These are phyloP conservation scores for Nothophaeocryptopus gaeumannii DNA, from an alignment of 2,329 filamentous ascomycete species.

Conservation along the genomic window DNA sequence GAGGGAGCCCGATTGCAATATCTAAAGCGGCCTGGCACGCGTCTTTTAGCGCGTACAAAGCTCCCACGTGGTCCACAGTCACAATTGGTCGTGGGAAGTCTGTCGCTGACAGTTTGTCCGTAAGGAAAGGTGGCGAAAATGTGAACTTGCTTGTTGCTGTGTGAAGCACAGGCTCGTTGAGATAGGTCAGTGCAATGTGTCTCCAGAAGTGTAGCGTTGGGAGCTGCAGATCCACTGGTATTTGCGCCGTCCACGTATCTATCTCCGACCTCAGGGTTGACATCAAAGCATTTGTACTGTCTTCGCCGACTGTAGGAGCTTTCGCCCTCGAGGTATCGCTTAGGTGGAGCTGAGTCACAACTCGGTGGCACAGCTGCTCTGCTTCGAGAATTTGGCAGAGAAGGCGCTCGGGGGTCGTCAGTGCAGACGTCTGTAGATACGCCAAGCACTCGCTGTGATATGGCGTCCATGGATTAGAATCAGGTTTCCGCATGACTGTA, in stretches of 20 bases:
- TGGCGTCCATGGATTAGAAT: slow-evolving; percentile 18
- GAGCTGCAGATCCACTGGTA: slow-evolving; percentile 1
- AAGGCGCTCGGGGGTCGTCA: slow-evolving; percentile 6
- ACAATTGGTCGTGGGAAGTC: slow-evolving; percentile 22
- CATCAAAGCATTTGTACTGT: slow-evolving; percentile 2
- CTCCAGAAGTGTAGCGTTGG: slow-evolving; percentile 15
- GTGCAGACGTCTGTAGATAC: slow-evolving; percentile 2
- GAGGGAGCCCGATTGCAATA: slow-evolving; percentile 3
- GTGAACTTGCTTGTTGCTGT: slow-evolving; percentile 22
- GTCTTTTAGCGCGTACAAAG: slow-evolving; percentile 15
- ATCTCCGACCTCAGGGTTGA: slow-evolving; percentile 14
- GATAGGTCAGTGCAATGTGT: slow-evolving; percentile 18
- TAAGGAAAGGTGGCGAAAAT: slow-evolving; percentile 21
- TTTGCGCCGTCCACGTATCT: slow-evolving; percentile 11
- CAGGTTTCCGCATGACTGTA: slow-evolving; percentile 16
- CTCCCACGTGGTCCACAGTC: slow-evolving; percentile 17
- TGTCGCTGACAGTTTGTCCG: slow-evolving; percentile 17
- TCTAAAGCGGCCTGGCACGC: slow-evolving; percentile 20
- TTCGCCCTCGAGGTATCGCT: slow-evolving; percentile 6
- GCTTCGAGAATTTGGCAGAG: slow-evolving; percentile 18
- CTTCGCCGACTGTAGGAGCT: slow-evolving; percentile 4
- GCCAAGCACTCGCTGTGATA: slow-evolving; percentile 20
- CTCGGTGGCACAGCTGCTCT: slow-evolving; percentile 13
- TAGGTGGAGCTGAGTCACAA: slow-evolving; percentile 10
- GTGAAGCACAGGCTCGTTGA: slow-evolving; percentile 24